Evolutionary conservation across 345 rosid genomes (phyloP), one percentile per base, ranked within the genome.

Genomic region (Geranium rotundifolium): DNA sequence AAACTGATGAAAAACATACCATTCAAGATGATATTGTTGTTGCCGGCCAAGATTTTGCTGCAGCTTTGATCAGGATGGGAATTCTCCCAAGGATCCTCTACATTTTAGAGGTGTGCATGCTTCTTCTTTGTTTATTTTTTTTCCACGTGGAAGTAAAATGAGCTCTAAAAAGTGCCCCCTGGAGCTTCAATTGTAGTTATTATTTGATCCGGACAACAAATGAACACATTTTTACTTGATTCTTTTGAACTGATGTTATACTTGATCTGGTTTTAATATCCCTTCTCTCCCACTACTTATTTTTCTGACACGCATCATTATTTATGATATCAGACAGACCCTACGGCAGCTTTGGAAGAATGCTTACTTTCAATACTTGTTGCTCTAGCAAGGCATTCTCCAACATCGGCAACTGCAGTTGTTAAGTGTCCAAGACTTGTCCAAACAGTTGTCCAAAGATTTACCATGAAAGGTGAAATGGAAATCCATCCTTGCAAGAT

Each of bases 41-140:
- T 65, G 93, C 93, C 31, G 82, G 89, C 66, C 98, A 89, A 81
- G 98, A 92, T 77, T 85, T 89, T 80, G 87, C 81, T 57, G 96
- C 95, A 19, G 98, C 95, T 67, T 80, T 92, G 58, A 86, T 89
- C 65, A 80, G 91, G 75, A 92, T 92, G 98, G 98, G 84, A 65
- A 79, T 89, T 71, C 82, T 92, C 68, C 80, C 79, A 52, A 85
- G 89, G 76, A 75, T 92, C 67, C 72, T 72, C 49, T 90, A 73
- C 79, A 75, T 89, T 59, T 75, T 89, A 77, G 89, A 87, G 90
- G 98, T 89, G 64, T 77, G 84, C 37, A 13, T 59, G 31, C 3
- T 63, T 16, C 60, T 14, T 46, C 52, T 46, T 46, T 46, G 52
- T 46, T 46, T 46, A 10, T 37, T 46, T 14, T 7, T 41, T 7